Conservation (phyloP, 441 rosid genomes). For the Lagerstroemia fauriei region DNA sequence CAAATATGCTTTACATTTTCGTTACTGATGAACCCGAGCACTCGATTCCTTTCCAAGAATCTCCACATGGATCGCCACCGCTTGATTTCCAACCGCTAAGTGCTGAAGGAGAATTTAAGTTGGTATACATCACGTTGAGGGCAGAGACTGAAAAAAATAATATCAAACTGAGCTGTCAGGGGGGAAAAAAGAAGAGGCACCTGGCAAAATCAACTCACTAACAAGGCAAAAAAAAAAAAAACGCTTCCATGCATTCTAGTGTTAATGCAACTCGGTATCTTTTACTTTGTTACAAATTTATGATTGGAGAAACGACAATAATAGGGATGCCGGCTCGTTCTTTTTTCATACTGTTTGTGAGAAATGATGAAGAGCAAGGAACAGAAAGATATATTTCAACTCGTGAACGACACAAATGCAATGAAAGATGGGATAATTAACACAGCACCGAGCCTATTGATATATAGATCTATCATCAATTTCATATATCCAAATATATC, state of each 20-base stretch:
- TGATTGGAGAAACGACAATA: no score
- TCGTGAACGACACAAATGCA: no score
- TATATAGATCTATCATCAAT: neutral
- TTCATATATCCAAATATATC: neutral
- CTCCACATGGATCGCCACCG: conserved; percentile 91
- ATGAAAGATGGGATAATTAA: no score
- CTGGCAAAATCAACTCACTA: neutral
- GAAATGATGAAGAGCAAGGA: neutral
- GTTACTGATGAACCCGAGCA: conserved; percentile 81
- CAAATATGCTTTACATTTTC: conserved; percentile 51
- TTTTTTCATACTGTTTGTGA: neutral
- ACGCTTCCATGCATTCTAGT: neutral
- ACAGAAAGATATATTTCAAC: neutral
- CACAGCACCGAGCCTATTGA: neutral
- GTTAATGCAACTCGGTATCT: neutral
- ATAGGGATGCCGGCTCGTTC: neutral
- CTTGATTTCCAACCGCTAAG: conserved; percentile 65
- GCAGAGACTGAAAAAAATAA: conserved; percentile 59
- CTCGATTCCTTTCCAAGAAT: conserved; percentile 79
- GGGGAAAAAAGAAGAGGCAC: neutral
- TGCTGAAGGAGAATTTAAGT: conserved; percentile 76
- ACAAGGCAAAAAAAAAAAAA: neutral
- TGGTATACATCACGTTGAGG: conserved; percentile 77
- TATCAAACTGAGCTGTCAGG: neutral
- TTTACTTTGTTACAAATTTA: neutral